Evolutionary conservation across 345 rosid genomes (phyloP).

Genomic region (Hibiscus mutabilis): DNA sequence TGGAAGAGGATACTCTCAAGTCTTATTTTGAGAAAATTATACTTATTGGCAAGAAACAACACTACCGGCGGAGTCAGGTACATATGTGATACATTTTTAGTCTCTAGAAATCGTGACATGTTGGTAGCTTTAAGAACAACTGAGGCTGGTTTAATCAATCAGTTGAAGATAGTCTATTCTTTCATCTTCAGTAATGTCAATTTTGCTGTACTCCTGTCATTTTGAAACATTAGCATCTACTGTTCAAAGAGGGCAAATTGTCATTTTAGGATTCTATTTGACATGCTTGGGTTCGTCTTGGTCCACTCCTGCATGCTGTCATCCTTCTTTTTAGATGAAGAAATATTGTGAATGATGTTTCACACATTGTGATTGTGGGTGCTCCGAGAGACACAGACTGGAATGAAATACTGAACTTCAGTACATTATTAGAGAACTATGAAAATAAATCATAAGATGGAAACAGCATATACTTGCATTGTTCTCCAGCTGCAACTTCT

Average conservation of each 20-base stretch:
- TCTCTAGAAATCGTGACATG: background rate
- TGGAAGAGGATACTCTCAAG: conserved; percentile 90
- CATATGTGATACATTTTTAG: conserved; percentile 8
- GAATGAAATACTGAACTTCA: background rate
- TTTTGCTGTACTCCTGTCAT: background rate
- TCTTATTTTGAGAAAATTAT: conserved; percentile 95
- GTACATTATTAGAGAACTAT: background rate
- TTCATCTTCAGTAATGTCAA: background rate
- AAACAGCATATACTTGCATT: background rate
- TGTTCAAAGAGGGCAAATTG: background rate
- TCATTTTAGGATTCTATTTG: background rate
- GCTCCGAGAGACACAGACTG: background rate
- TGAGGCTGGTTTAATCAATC: background rate
- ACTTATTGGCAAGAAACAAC: conserved; percentile 67
- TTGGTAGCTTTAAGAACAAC: conserved; percentile 3
- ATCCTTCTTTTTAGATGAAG: background rate
- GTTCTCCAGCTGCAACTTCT: background rate
- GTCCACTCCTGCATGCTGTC: background rate
- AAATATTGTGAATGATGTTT: background rate
- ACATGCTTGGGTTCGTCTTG: background rate
- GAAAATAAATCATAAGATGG: background rate
- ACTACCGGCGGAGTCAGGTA: conserved; percentile 66
- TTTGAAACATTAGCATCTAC: background rate
- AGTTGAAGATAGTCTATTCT: conserved; percentile 4
- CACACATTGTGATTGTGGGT: background rate